These are phyloP conservation scores for Boletus barrowsii DNA, from an alignment of 768 basidiomycete genomes.

Conservation along the genomic window DNA sequence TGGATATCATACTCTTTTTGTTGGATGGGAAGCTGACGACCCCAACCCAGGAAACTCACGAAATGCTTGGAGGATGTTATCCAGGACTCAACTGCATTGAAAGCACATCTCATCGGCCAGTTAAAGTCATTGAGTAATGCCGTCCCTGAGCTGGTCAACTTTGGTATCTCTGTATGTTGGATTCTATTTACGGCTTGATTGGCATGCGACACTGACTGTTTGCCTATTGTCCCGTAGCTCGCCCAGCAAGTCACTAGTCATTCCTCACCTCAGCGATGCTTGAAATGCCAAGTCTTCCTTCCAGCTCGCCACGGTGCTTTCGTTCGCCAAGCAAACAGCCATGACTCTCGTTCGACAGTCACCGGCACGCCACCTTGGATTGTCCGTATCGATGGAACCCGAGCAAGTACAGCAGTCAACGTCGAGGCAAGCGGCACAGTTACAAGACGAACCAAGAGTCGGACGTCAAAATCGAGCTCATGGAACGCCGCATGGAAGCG, in stretches of 20 bases:
- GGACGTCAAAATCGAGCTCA: slow-evolving; percentile 88
- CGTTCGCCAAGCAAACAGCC: slow-evolving; percentile 72
- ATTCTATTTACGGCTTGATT: neutral
- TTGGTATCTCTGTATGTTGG: slow-evolving; percentile 76
- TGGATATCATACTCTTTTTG: neutral
- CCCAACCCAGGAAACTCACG: slow-evolving; percentile 73
- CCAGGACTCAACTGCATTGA: slow-evolving; percentile 68
- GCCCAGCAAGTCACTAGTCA: slow-evolving; percentile 89
- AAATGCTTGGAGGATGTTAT: slow-evolving; percentile 81
- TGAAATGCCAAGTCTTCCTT: slow-evolving; percentile 76
- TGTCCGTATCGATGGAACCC: slow-evolving; percentile 75
- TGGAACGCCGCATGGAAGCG: slow-evolving; percentile 90
- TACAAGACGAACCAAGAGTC: slow-evolving; percentile 94
- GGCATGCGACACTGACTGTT: neutral
- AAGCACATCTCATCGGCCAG: slow-evolving; percentile 65
- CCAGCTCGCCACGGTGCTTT: slow-evolving; percentile 66
- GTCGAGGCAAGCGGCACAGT: slow-evolving; percentile 80
- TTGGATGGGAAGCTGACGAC: slow-evolving; percentile 1
- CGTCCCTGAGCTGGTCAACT: slow-evolving; percentile 81
- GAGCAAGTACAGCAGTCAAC: slow-evolving; percentile 78
- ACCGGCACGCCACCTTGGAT: slow-evolving; percentile 84
- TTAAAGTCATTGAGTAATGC: slow-evolving; percentile 69
- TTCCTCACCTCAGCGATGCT: slow-evolving; percentile 81
- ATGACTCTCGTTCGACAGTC: slow-evolving; percentile 39
- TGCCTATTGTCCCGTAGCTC: slow-evolving; percentile 45